Base-by-base conservation (phyloP, 2,329 filamentous ascomycete genomes). In the Penicillium expansum region DNA sequence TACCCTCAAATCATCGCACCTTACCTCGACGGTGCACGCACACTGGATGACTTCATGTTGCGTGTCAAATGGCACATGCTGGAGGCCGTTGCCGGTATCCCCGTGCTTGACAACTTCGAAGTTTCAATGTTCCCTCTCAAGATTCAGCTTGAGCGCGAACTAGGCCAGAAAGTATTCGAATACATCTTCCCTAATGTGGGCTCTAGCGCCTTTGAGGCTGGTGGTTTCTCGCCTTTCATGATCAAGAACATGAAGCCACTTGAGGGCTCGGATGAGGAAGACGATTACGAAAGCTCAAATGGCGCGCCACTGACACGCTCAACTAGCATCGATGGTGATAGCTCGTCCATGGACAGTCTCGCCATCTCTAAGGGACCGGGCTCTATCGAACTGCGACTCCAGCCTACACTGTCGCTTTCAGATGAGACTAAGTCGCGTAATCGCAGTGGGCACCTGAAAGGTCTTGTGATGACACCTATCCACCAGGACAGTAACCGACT, bases 31-130 rank as follows among this genome's bases (percentile, higher is more conserved):
- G 83, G 84, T 51, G 83, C 86, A 35, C 71, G 71, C 75, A 84
- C 72, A 70, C 79, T 71, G 62, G 79, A 81, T 51, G 86, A 89
- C 59, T 91, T 92, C 69, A 97, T 97, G 89, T 83, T 99, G 50
- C 86, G 89, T 33, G 90, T 99, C 13, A 94, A 96, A 71, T 99
- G 95, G 91, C 87, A 97, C 71, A 97, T 97, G 91, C 82, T 99
- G 5, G 94, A 99, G 76, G 92, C 94, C 8, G 97, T 99, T 72
- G 94, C 93, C 37, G 94, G 94, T 48, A 99, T 99, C 60, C 91
- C 93, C 0, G 92, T 99, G 32, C 91, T 99, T 81, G 93, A 97
- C 66, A 90, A 95, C 67, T 99, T 99, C 68, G 92, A 97, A 73
- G 90, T 99, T 54, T 91, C 92, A 54, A 79, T 99, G 20, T 92